Base-by-base conservation (phyloP, 352 stramenopile genomes). In the Phytophthora hybrid region DNA sequence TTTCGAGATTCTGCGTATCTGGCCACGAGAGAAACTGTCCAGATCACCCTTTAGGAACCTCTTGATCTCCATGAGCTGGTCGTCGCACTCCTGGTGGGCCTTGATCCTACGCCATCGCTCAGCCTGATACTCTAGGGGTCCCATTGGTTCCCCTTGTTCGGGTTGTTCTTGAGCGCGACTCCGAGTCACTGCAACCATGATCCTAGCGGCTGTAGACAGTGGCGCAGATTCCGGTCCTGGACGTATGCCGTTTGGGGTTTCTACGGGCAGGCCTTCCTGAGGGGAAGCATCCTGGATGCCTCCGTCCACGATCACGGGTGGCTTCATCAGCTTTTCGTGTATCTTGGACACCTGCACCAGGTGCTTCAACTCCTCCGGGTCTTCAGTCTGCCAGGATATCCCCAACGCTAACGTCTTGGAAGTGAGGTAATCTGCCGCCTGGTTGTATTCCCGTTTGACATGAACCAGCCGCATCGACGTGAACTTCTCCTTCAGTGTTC, bases 291-390 rank as follows among this genome's bases (percentile, higher is more conserved):
- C 10, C 18, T 3, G 4, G 10, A 0, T 37, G 10, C 0, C 16
- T 4, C 52, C 56, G 13, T 49, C n/a, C n/a, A 51, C 10, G 14
- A 23, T 34, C 3, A 32, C 19, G 0, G 6, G 16, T 8, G 26
- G 5, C 21, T 66, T 57, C 59, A 66, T 66, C 44, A 56, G 14
- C 29, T 57, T 57, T 44, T 66, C 59, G 5, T 5, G 44, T 8
- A 57, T 66, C 10, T 23, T 51, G 1, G 59, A 66, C 3, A 66
- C 46, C 13, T 49, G 23, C 23, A 57, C 59, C 1, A 66, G 23
- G 18, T 66, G 59, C 0, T 10, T 46, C 0, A 46, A 8, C 16
- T 71, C 64, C 37, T 44, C 37, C 0, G 11, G 37, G 0, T 44
- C 10, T 4, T 46, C 14, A 0, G 19, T 9, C 7, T 46, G 3